Percentiles rank a stretch among this genome's conserved stretches.
These are phyloP conservation scores for Suhomyces tanzawaensis DNA, from an alignment of 805 yeast genomes.

Conservation along the genomic window DNA sequence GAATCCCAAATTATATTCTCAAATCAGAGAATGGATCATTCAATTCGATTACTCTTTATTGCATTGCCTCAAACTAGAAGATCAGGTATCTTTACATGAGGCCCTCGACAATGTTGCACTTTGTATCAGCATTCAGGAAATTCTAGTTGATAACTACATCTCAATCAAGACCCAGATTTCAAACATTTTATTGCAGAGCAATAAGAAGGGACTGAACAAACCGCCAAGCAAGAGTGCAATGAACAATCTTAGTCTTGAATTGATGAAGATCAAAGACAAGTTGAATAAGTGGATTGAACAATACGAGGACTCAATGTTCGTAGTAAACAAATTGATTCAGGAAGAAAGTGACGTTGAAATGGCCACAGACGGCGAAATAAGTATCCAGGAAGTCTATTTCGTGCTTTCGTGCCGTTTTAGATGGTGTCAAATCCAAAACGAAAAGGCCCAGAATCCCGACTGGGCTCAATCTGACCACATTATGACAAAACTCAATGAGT, in stretches of 20 bases:
- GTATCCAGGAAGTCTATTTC: slow-evolving; percentile 1
- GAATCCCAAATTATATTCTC: slow-evolving; percentile 33
- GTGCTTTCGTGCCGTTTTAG: slow-evolving; percentile 17
- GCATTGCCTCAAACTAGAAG: slow-evolving; percentile 5
- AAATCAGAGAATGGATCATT: slow-evolving; percentile 34
- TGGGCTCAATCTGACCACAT: slow-evolving; percentile 31
- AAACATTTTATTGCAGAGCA: slow-evolving; percentile 14
- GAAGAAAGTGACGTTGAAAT: background rate
- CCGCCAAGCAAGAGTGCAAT: slow-evolving; percentile 22
- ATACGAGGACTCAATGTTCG: slow-evolving; percentile 24
- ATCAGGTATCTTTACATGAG: background rate
- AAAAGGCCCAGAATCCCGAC: slow-evolving; percentile 25
- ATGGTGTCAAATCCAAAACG: slow-evolving; percentile 36
- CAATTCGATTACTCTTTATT: slow-evolving; percentile 27
- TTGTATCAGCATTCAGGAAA: slow-evolving; percentile 44
- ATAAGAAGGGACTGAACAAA: slow-evolving; percentile 19
- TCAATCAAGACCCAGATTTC: slow-evolving; percentile 26
- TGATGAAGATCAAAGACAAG: slow-evolving; percentile 40
- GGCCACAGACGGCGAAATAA: background rate
- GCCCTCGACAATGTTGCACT: slow-evolving; percentile 15
- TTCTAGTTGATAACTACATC: slow-evolving; percentile 44
- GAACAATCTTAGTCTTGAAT: slow-evolving; percentile 37
- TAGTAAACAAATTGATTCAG: background rate
- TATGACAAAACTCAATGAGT: slow-evolving; percentile 19
- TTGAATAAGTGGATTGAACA: slow-evolving; percentile 48